phyloP scores from a whole-genome alignment of 495 filamentous ascomycete genomes.

The Lasiosphaeriaceae sp. region DNA sequence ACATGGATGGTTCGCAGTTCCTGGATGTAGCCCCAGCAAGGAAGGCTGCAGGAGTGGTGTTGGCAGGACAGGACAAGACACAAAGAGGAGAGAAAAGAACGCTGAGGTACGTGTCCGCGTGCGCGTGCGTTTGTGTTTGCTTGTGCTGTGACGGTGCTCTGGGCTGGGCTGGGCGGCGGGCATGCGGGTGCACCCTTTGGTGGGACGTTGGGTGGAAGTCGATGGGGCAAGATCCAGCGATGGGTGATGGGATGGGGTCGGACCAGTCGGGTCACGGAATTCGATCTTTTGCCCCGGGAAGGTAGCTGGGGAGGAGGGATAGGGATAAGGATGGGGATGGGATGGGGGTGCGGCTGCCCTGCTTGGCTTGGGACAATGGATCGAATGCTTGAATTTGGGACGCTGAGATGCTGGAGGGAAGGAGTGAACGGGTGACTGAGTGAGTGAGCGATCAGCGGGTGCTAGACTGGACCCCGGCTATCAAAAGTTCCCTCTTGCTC shows the following conservation, averaged over 20 bases:
- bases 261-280: neutral
- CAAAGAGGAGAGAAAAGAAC: neutral
- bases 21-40: no score
- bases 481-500: no score
- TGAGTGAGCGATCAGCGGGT: no score
- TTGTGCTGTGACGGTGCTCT: neutral
- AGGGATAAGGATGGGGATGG: neutral
- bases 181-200: slow-evolving; percentile 1
- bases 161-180: neutral
- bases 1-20: slow-evolving; percentile 5
- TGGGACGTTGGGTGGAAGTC: neutral
- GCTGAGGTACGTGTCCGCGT: neutral
- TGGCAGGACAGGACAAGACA: neutral
- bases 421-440: no score
- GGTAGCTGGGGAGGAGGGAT: neutral
- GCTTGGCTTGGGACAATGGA: no score
- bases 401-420: no score
- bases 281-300: neutral
- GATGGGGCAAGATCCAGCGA: neutral
- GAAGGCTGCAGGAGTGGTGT: neutral
- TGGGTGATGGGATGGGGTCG: neutral
- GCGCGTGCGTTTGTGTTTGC: neutral
- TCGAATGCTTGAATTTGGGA: no score
- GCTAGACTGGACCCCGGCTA: no score
- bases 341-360: no score